These are phyloP conservation scores for Pharnaceum exiguum DNA, from an alignment of 148 eudicot genomes.

Conservation along the genomic window DNA sequence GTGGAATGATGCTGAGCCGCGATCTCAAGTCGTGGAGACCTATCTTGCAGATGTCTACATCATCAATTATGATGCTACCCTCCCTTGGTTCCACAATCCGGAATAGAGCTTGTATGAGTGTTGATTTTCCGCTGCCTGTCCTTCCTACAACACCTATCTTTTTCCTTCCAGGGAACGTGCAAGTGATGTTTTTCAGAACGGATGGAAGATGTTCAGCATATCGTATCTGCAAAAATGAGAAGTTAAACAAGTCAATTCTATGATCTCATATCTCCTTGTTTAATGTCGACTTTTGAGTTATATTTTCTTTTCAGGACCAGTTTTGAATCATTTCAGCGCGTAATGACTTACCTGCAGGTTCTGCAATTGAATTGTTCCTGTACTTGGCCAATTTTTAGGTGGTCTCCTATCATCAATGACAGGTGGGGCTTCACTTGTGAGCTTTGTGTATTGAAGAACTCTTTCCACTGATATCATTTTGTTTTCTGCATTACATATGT, in stretches of 20 bases:
- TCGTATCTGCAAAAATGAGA: conserved; percentile 57
- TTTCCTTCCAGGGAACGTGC: conserved; percentile 87
- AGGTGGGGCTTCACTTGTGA: conserved; percentile 79
- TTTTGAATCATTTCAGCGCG: neutral
- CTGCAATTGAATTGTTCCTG: conserved; percentile 67
- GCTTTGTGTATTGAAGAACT: conserved; percentile 83
- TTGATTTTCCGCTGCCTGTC: conserved; percentile 97
- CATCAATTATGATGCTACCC: conserved; percentile 79
- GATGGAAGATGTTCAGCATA: conserved; percentile 95
- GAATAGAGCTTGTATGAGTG: conserved; percentile 90
- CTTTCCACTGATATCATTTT: conserved; percentile 99
- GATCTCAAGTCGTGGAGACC: conserved; percentile 94
- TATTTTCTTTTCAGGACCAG: no score
- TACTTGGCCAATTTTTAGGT: conserved; percentile 73
- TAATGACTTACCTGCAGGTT: conserved; percentile 63
- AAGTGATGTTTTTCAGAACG: conserved; percentile 77
- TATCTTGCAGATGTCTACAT: conserved; percentile 65
- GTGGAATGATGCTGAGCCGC: conserved; percentile 92
- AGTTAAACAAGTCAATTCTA: no score
- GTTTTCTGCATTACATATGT: conserved; percentile 93
- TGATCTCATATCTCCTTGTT: no score
- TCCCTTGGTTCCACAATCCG: conserved; percentile 77
- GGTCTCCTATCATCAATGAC: conserved; percentile 60
- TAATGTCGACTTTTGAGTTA: no score
- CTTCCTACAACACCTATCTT: conserved; percentile 95